Conservation (phyloP, 305 asterid genomes). For the Withania somnifera region DNA sequence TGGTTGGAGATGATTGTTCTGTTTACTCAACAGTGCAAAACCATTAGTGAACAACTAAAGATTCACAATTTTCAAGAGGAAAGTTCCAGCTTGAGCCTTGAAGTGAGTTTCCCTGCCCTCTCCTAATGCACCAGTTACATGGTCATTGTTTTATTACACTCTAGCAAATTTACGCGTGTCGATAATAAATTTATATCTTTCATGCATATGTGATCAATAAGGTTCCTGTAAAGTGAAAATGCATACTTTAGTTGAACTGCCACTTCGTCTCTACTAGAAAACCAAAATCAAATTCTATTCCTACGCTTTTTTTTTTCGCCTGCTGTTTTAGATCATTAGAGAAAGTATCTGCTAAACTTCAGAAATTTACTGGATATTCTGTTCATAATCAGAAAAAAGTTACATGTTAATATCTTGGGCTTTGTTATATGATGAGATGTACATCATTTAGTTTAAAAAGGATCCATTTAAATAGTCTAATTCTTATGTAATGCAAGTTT, state of each 20-base stretch:
- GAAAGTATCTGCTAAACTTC: neutral
- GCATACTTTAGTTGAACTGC: neutral
- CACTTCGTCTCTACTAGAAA: neutral
- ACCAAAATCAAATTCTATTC: neutral
- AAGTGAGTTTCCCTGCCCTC: neutral
- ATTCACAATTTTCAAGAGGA: conserved; percentile 15
- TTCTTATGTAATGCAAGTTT: neutral
- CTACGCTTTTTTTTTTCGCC: too few relatives aligned
- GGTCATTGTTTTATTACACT: neutral
- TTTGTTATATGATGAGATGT: neutral
- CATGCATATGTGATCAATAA: too few relatives aligned
- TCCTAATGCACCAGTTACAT: too few relatives aligned
- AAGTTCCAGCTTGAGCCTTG: conserved; percentile 29
- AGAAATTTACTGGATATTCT: too few relatives aligned
- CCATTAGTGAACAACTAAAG: conserved; percentile 21
- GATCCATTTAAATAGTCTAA: neutral
- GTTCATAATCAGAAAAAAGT: too few relatives aligned
- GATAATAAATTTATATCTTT: too few relatives aligned
- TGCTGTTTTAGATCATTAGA: neutral
- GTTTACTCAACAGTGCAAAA: conserved; percentile 2
- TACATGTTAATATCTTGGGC: neutral
- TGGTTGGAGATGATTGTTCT: conserved; percentile 17
- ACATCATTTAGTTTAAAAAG: neutral
- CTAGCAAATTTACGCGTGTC: too few relatives aligned
- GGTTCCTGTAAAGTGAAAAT: neutral